Evolutionary conservation across 345 rosid genomes (phyloP).

Genomic region (Raphanus sativus): DNA sequence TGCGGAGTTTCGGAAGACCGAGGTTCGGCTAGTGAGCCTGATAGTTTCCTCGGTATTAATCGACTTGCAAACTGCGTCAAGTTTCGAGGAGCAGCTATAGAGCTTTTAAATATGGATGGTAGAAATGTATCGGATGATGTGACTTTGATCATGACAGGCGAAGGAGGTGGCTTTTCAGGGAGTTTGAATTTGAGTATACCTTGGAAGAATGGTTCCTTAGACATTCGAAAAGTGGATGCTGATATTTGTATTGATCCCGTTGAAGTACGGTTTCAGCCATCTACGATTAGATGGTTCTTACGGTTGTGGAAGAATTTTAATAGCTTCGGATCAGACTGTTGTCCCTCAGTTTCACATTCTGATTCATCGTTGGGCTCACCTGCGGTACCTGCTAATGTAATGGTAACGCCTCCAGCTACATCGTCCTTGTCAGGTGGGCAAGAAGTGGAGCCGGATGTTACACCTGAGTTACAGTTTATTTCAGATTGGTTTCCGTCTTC

Average conservation of each 20-base stretch:
- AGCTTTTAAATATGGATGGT: conserved; percentile 62
- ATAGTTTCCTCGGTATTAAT: conserved; percentile 68
- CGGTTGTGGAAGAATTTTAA: conserved; percentile 54
- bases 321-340: conserved; percentile 46
- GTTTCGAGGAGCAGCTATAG: conserved; percentile 76
- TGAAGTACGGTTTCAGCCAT: conserved; percentile 70
- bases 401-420: conserved; percentile 38
- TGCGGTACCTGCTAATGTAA: conserved; percentile 35
- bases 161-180: conserved; percentile 80
- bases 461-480: conserved; percentile 64
- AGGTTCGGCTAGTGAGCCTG: conserved; percentile 36
- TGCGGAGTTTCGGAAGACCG: conserved; percentile 79
- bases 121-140: conserved; percentile 41
- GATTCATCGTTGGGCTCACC: conserved; percentile 40
- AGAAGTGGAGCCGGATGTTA: conserved; percentile 46
- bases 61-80: conserved; percentile 68
- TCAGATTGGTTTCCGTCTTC: conserved; percentile 80
- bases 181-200: conserved; percentile 82
- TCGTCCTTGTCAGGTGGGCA: conserved; percentile 41
- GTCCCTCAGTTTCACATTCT: conserved; percentile 47
- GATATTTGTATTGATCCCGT: conserved; percentile 73
- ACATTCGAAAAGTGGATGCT: conserved; percentile 82
- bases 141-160: conserved; percentile 59
- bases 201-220: conserved; percentile 91
- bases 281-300: conserved; percentile 67